phyloP scores from a whole-genome alignment of 345 rosid genomes.

The Eucalyptus regnans region DNA sequence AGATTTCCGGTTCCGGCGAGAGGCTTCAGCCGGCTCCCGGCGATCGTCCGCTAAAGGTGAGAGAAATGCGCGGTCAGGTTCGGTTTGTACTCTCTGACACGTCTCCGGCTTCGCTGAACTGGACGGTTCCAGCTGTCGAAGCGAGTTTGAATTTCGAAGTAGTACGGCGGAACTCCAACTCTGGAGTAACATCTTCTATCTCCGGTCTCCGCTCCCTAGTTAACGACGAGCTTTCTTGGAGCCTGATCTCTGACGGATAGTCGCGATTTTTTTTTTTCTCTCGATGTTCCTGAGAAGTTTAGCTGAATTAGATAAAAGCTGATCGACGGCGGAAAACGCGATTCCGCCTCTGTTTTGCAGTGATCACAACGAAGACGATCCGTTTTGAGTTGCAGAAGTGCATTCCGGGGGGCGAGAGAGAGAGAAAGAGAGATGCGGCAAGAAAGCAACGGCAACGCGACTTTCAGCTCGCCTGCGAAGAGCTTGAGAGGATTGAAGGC shows the following conservation, averaged over 20 bases:
- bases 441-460: constrained; percentile 16
- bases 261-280: neutral
- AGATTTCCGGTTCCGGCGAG: neutral
- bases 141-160: neutral
- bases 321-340: neutral
- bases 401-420: neutral
- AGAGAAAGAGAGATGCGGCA: constrained; percentile 43
- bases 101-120: neutral
- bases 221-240: neutral
- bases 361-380: neutral
- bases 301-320: neutral
- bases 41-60: neutral
- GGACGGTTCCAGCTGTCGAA: neutral
- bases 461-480: constrained; percentile 38
- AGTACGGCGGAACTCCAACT: neutral
- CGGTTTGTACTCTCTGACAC: neutral
- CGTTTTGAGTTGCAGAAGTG: neutral
- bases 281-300: neutral
- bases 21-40: neutral
- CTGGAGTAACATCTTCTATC: neutral
- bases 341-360: neutral
- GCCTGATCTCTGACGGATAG: neutral
- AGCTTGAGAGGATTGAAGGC: constrained; percentile 45
- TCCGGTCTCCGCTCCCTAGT: neutral
- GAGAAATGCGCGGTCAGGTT: neutral